A percentile compares a stretch with the other conserved stretches of the same genome.
Evolutionary conservation across 345 rosid species (phyloP).

Genomic region (Populus simonii): DNA sequence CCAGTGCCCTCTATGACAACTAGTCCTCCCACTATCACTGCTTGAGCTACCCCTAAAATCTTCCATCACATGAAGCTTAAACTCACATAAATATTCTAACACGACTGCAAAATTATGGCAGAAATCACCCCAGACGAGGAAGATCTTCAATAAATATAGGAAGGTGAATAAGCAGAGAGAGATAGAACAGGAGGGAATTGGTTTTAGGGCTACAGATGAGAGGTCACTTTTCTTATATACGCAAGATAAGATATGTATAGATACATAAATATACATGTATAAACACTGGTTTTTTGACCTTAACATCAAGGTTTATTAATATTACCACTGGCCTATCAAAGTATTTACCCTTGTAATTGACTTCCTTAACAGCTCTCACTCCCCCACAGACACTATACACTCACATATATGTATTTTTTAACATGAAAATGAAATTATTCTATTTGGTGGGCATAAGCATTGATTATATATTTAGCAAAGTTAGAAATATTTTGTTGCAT

Average conservation of each 20-base stretch:
- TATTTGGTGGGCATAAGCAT: background rate
- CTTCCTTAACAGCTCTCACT: background rate
- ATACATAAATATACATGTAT: background rate
- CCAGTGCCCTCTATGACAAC: constrained; percentile 70
- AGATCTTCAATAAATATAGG: background rate
- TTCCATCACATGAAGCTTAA: constrained; percentile 4
- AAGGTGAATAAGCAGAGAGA: background rate
- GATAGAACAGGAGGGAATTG: background rate
- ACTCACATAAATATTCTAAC: background rate
- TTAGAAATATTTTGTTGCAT: constrained; percentile 9
- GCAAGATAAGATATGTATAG: background rate
- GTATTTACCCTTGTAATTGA: background rate
- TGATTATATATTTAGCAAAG: background rate
- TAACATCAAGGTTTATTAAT: background rate
- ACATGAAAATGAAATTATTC: background rate
- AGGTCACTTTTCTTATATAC: constrained; percentile 6
- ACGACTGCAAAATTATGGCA: background rate
- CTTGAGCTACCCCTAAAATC: constrained; percentile 22
- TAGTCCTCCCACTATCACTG: constrained; percentile 35
- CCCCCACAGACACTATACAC: background rate
- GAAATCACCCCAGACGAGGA: background rate
- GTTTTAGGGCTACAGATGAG: constrained; percentile 17
- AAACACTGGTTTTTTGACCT: background rate
- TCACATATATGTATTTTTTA: background rate
- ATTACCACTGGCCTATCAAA: too few relatives aligned